These are phyloP conservation scores for Turritis glabra DNA, from an alignment of 345 rosid species.

Conservation along the genomic window DNA sequence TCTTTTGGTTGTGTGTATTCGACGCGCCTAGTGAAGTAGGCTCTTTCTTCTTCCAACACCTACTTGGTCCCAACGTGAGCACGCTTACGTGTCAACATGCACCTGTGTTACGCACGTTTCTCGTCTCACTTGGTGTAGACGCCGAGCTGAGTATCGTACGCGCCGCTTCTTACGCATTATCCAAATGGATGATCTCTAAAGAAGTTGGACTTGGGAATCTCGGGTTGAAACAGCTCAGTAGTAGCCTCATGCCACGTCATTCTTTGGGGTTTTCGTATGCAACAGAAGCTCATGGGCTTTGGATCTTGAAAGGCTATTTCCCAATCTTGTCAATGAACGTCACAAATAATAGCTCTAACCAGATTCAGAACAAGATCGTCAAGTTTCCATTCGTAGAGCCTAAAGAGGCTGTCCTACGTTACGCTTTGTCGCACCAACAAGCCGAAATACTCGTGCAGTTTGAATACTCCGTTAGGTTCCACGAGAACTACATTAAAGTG, in stretches of 20 bases:
- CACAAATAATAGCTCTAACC: slow-evolving; percentile 30
- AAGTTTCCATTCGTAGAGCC: slow-evolving; percentile 51
- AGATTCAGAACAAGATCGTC: slow-evolving; percentile 23
- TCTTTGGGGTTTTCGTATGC: slow-evolving; percentile 60
- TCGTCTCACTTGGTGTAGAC: slow-evolving; percentile 65
- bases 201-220: slow-evolving; percentile 67
- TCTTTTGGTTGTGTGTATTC: slow-evolving; percentile 73
- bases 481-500: slow-evolving; percentile 65
- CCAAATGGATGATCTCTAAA: slow-evolving; percentile 76
- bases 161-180: slow-evolving; percentile 65
- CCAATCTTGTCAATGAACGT: slow-evolving; percentile 65
- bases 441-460: slow-evolving; percentile 70
- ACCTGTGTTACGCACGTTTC: slow-evolving; percentile 65
- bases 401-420: slow-evolving; percentile 65
- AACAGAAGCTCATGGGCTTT: slow-evolving; percentile 74
- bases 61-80: slow-evolving; percentile 62
- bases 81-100: slow-evolving; percentile 43
- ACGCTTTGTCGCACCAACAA: slow-evolving; percentile 82
- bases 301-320: slow-evolving; percentile 72
- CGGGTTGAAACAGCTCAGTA: slow-evolving; percentile 35
- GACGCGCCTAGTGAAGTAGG: slow-evolving; percentile 75
- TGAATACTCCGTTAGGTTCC: slow-evolving; percentile 59
- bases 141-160: slow-evolving; percentile 75
- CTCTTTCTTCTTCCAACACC: slow-evolving; percentile 61
- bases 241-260: slow-evolving; percentile 36